Evolutionary conservation across 257 asterid genomes (phyloP), one percentile per base, ranked within the genome.

Genomic region (Osmanthus fragrans): DNA sequence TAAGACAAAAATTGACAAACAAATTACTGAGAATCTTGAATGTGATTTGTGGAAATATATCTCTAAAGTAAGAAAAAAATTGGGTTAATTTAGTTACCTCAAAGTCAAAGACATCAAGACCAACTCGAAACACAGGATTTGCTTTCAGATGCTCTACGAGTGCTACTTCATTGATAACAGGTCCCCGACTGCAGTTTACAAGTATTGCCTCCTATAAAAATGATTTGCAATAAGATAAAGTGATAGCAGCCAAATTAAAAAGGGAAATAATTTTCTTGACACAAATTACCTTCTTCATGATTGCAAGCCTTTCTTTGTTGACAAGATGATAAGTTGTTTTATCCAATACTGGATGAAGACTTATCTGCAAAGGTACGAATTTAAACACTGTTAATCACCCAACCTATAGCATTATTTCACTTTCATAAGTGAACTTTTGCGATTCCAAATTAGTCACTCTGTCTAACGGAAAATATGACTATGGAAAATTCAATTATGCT

Each of bases 31-130:
- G 34, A 13, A 15, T 23, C 49, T 64, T 30, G 16, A 39, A 8
- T 54, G 51, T 33, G 77, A 73, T 73, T 27, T 70, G n/a, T 0
- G 7, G 69, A 60, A 39, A 47, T 7, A 49, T 15, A 74, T 45
- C 73, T 51, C 33, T 25, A 25, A 2, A 77, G 67, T 7, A 39
- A 68, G 23, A 65, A 9, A 63, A 65, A 9, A 30, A 42, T 30
- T n/a, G 7, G 37, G 30, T 30, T 12, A 70, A 45, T 70, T 63
- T 60, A 23, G 73, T 75, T 84, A 94, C 98, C 97, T n/a, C n/a
- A n/a, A n/a, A n/a, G n/a, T 94, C 99, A 82, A 94, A 94, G 73
- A 94, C 99, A 85, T 94, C 99, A 80, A 94, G 97, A 19, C 97
- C 99, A 84, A 92, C 99, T 82, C 99, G 89, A 81, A 94, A 94